Percentiles rank a stretch among this genome's conserved stretches.
Evolutionary conservation across 106 monocot species (phyloP).

Genomic region (Gastrodia elata): DNA sequence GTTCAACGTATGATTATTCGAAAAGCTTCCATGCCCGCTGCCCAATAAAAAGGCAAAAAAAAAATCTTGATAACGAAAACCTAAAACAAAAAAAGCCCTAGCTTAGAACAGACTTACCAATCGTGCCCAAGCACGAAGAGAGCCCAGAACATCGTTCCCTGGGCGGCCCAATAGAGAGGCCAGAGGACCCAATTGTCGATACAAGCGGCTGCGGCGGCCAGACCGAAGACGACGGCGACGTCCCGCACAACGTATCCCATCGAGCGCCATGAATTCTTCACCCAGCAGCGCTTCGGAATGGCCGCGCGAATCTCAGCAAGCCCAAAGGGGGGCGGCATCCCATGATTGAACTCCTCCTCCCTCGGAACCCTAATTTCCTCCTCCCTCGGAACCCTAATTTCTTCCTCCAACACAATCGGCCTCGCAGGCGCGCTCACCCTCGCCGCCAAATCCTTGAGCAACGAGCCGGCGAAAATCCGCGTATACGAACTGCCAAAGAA

Average conservation of each 20-base stretch:
- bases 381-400: conserved; percentile 7
- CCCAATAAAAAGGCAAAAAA: conserved; percentile 3
- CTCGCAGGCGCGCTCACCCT: conserved; percentile 13
- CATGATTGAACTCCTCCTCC: conserved; percentile 37
- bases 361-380: neutral
- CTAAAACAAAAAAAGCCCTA: neutral
- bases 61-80: neutral
- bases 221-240: conserved; percentile 45
- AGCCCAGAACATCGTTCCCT: conserved; percentile 99
- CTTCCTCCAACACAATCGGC: conserved; percentile 8
- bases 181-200: conserved; percentile 70
- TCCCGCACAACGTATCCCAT: conserved; percentile 79
- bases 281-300: conserved; percentile 86
- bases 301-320: conserved; percentile 68
- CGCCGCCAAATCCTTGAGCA: conserved; percentile 28
- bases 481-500: neutral
- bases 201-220: conserved; percentile 57
- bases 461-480: neutral
- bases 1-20: conserved; percentile 56
- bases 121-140: conserved; percentile 93
- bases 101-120: conserved; percentile 33
- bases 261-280: conserved; percentile 66
- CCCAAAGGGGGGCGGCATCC: conserved; percentile 62
- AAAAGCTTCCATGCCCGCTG: conserved; percentile 96
- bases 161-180: conserved; percentile 88